phyloP scores from a whole-genome alignment of 2,329 filamentous ascomycete species.

The Fusarium drepaniforme region DNA sequence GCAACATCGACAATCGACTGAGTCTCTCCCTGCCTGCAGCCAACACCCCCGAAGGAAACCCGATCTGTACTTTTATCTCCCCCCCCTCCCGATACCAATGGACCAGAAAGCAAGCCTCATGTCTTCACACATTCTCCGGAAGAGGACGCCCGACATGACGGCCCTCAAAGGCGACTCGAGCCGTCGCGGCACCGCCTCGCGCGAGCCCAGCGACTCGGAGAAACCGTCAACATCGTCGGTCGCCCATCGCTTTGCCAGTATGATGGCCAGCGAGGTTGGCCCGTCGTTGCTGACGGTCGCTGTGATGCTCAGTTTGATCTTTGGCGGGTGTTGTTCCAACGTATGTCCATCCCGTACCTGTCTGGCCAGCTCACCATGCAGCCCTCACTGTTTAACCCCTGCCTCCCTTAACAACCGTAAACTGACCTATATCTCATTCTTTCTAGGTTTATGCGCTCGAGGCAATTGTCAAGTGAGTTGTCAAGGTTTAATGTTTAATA shows the following conservation, averaged over 20 bases:
- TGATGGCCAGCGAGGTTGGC: constrained; percentile 40
- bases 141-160: constrained; percentile 40
- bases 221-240: constrained; percentile 27
- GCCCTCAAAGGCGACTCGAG: constrained; percentile 21
- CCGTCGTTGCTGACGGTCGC: constrained; percentile 65
- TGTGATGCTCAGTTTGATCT: constrained; percentile 86
- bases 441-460: constrained; percentile 92
- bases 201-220: constrained; percentile 30
- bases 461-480: constrained; percentile 87
- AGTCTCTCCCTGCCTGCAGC: constrained; percentile 34
- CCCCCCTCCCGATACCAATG: constrained; percentile 18
- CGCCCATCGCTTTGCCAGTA: constrained; percentile 37
- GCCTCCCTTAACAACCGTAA: background rate
- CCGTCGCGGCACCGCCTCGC: constrained; percentile 19
- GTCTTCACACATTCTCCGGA: constrained; percentile 36
- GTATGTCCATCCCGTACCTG: constrained; percentile 63
- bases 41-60: constrained; percentile 18
- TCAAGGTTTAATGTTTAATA: background rate
- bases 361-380: constrained; percentile 1
- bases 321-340: constrained; percentile 95
- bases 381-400: background rate
- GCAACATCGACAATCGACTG: constrained; percentile 27
- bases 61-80: constrained; percentile 25
- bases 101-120: constrained; percentile 13
- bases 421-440: constrained; percentile 37